Conservation (phyloP, 169 alveolate genomes). For the Besnoitia besnoiti region DNA sequence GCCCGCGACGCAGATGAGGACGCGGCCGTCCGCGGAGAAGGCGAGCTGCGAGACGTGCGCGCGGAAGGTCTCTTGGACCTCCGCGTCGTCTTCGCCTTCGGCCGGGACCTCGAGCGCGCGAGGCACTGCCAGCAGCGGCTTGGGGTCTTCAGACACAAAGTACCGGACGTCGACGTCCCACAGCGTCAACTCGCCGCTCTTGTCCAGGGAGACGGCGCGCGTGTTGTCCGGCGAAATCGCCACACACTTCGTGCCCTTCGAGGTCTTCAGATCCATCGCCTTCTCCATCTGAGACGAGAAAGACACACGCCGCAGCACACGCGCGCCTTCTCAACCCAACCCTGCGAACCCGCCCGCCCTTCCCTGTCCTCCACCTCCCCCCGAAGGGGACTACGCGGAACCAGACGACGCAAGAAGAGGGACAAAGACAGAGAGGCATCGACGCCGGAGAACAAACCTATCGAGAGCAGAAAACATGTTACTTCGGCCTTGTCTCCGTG, state of each 20-base stretch:
- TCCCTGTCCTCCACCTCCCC: no score
- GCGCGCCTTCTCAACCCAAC: no score
- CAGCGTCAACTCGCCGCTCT: not conserved
- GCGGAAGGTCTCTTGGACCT: not conserved
- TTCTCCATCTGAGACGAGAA: not conserved
- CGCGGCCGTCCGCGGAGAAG: not conserved
- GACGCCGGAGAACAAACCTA: not conserved
- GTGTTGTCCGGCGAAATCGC: not conserved
- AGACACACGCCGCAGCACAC: not conserved
- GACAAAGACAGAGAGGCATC: not conserved
- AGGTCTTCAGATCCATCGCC: conserved; percentile 19
- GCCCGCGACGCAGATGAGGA: not conserved
- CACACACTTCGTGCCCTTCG: not conserved
- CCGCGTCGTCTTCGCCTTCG: not conserved
- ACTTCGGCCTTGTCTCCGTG: no score
- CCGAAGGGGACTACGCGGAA: no score
- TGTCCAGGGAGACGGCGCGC: conserved; percentile 3
- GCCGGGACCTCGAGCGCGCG: not conserved
- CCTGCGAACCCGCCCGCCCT: no score
- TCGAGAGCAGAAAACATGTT: no score
- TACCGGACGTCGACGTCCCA: conserved; percentile 8
- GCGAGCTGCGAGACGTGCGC: not conserved
- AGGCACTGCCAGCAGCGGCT: not conserved
- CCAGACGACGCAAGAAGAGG: no score
- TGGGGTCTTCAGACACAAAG: conserved; percentile 10